Percentiles rank a stretch among this genome's conserved stretches.
Conservation (phyloP, 441 rosid genomes). For the Gossypium aridum region DNA sequence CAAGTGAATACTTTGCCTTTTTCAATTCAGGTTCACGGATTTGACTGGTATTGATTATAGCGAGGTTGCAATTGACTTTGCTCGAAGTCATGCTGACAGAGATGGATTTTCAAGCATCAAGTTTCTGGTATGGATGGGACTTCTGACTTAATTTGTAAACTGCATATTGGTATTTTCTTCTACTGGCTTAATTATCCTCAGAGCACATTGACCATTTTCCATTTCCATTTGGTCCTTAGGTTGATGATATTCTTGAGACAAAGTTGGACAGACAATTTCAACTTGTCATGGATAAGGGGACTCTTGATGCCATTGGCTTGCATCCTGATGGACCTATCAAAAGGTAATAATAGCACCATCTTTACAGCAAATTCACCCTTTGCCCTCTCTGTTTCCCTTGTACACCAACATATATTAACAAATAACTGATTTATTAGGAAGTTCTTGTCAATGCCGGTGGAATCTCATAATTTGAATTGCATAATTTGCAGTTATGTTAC, state of each 20-base stretch:
- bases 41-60: constrained; percentile 87
- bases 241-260: constrained; percentile 81
- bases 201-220: neutral
- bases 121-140: constrained; percentile 52
- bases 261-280: constrained; percentile 57
- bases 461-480: neutral
- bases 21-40: constrained; percentile 66
- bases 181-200: neutral
- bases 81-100: constrained; percentile 70
- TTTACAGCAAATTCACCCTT: neutral
- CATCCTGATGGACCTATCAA: constrained; percentile 83
- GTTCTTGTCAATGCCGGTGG: neutral
- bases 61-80: constrained; percentile 83
- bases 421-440: neutral
- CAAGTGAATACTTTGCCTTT: constrained; percentile 1
- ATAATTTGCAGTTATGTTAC: neutral
- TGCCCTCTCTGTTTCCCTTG: neutral
- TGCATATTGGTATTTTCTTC: neutral
- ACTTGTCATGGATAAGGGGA: constrained; percentile 94
- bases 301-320: constrained; percentile 93
- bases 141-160: neutral
- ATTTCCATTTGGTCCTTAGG: constrained; percentile 33
- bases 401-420: neutral
- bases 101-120: constrained; percentile 63
- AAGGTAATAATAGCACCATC: constrained; percentile 40